Evolutionary conservation across 495 filamentous ascomycete species (phyloP), one percentile per base, ranked within the genome.

Genomic region (Penicillium simplicissimum): DNA sequence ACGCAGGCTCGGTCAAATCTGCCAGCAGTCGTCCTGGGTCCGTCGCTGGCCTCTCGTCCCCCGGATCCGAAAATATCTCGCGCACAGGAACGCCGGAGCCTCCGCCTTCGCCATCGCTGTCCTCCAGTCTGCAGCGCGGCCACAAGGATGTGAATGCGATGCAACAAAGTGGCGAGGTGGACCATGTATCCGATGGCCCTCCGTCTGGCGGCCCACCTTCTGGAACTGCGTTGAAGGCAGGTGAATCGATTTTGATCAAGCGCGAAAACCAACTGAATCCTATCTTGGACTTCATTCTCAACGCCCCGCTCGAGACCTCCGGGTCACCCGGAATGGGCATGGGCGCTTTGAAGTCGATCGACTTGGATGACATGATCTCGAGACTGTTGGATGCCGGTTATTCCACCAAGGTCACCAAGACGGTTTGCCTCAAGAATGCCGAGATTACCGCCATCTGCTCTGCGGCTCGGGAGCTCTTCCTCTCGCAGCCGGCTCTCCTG

Each of bases 321-420:
- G 68, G 71, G 2, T 81, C 77, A 2, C 78, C 78, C 8, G 78
- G 79, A 3, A 81, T 80, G 76, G 76, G 78, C 11, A 79, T 84
- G 76, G 80, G 89, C 49, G 90, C 93, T 31, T 81, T 96, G 70
- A 96, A 96, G 77, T 85, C 90, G 35, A 90, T 92, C 58, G 94
- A 98, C 76, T 79, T 99, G 49, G 95, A 99, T 69, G 95, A 98
- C 70, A 97, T 96, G 85, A 99, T 99, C 68, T 89, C 89, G 62
- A 88, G 95, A 37, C 87, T 99, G 19, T 81, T 98, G 37, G 95
- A 98, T 75, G 95, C 95, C 25, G 95, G 87, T 21, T 98, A 99
- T 71, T 91, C 95, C 35, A 90, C 93, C 48, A 98, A 98, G 73
- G 90, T 97, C 65, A 97, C 95, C 52, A 99, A 99, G 80, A 90